Base-by-base conservation (phyloP, 441 rosid species). In the Manihot esculenta region DNA sequence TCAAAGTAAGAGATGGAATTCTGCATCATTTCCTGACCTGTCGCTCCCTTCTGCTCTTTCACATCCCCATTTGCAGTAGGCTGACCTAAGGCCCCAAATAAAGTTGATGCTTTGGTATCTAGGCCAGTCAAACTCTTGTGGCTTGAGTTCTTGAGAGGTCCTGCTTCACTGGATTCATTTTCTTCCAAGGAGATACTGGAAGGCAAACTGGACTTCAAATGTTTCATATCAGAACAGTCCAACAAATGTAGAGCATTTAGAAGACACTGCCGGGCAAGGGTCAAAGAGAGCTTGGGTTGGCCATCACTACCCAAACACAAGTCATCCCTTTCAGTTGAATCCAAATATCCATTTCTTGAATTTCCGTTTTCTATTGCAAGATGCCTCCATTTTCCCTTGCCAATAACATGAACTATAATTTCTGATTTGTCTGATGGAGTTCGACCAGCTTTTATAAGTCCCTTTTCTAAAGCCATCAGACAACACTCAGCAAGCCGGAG, bases 401-500 rank as follows among this genome's bases (percentile, higher is more conserved):
- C 98, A 60, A 91, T 42, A 65, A 91, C 96, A 72, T 69, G 85
- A 54, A 86, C 76, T 74, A 64, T 79, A 73, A 91, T 73, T 70
- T 87, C 93, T 17, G 93, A 83, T 66, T 77, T 77, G 59, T 88
- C 86, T n/a, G 42, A 38, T 38, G 82, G 59, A 74, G 76, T 51
- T 62, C 26, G 44, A 33, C 81, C 73, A 54, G 75, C 84, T 48
- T 78, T 83, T 67, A 88, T 53, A 71, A 91, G 87, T 68, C 96
- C 97, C 80, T 86, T 92, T 81, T 84, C 91, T 47, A 80, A 78
- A 75, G 98, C 99, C 97, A 91, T 77, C 54, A 90, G 74, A 76
- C 97, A 93, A 79, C 99, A 93, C 78, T 96, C 99, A 70, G 97
- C 97, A 48, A 96, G 84, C 51, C 97, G 95, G 50, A 96, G 89